Percentiles rank a stretch among this genome's conserved stretches.
Conservation (phyloP, 2,329 filamentous ascomycete genomes). For the Ambrosiella cleistominuta region DNA sequence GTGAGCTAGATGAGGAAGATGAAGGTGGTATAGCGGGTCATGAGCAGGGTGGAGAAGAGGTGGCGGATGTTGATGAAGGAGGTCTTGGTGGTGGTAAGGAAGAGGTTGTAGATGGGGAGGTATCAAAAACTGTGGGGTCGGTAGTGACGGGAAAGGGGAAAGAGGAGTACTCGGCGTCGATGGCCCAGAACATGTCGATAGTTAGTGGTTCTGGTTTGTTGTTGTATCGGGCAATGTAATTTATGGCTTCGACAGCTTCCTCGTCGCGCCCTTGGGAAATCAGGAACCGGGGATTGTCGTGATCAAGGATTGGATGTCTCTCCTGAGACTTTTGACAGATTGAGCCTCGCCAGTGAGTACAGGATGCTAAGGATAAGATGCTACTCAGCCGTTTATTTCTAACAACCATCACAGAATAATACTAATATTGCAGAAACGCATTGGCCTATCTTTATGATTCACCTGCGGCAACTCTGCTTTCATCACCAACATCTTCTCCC, state of each 20-base stretch:
- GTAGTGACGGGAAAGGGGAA: conserved; percentile 17
- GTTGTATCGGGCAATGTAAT: conserved; percentile 27
- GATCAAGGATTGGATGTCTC: too few species aligned
- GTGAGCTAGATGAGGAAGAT: conserved; percentile 27
- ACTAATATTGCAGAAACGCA: too few species aligned
- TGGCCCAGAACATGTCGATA: conserved; percentile 21
- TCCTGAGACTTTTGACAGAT: too few species aligned
- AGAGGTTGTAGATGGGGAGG: neutral
- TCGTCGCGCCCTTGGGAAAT: conserved; percentile 27
- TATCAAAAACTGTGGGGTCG: conserved; percentile 14
- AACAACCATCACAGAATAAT: too few species aligned
- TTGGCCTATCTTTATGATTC: too few species aligned
- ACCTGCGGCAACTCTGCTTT: too few species aligned
- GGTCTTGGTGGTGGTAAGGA: neutral
- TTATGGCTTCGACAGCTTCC: conserved; percentile 30
- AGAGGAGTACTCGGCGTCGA: conserved; percentile 12
- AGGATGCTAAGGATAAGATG: too few species aligned
- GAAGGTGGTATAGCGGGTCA: conserved; percentile 21
- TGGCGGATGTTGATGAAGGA: conserved; percentile 17
- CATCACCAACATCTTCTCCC: too few species aligned
- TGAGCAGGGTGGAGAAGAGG: conserved; percentile 19
- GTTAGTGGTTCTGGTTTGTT: conserved; percentile 21
- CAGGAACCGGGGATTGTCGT: conserved; percentile 20
- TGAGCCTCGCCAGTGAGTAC: too few species aligned
- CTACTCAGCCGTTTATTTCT: too few species aligned